A percentile compares a stretch with the other conserved stretches of the same genome.
Evolutionary conservation across 345 rosid species (phyloP).

Genomic region (Ailanthus altissimus): DNA sequence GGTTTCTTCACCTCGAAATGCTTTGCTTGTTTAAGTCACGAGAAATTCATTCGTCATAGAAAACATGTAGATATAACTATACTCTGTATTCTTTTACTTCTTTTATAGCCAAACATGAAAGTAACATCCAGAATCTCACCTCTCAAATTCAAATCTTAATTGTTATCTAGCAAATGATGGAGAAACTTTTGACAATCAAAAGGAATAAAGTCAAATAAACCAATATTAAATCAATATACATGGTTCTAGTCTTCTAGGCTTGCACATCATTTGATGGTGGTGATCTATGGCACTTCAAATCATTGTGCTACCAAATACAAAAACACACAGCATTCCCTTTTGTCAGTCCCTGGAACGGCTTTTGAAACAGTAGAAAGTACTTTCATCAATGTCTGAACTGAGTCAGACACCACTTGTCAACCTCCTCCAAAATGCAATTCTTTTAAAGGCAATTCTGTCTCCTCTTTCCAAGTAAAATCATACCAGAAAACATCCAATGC

Average conservation of each 20-base stretch:
- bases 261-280: background rate
- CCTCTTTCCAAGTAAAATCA: background rate
- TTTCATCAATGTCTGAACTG: background rate
- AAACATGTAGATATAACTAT: background rate
- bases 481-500: background rate
- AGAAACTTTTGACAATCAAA: background rate
- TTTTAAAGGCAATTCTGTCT: background rate
- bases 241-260: background rate
- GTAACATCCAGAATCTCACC: background rate
- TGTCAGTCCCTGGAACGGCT: background rate
- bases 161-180: background rate
- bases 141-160: background rate
- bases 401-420: background rate
- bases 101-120: background rate
- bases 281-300: background rate
- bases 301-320: background rate
- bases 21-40: background rate
- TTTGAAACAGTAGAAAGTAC: background rate
- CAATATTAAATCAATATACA: background rate
- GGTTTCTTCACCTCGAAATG: constrained; percentile 4
- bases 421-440: background rate
- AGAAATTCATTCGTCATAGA: background rate
- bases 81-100: background rate
- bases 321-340: background rate
- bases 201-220: background rate